Percentiles rank a stretch among this genome's conserved stretches.
Evolutionary conservation across 768 basidiomycete genomes (phyloP).

Genomic region (Leccinum truebloodii): DNA sequence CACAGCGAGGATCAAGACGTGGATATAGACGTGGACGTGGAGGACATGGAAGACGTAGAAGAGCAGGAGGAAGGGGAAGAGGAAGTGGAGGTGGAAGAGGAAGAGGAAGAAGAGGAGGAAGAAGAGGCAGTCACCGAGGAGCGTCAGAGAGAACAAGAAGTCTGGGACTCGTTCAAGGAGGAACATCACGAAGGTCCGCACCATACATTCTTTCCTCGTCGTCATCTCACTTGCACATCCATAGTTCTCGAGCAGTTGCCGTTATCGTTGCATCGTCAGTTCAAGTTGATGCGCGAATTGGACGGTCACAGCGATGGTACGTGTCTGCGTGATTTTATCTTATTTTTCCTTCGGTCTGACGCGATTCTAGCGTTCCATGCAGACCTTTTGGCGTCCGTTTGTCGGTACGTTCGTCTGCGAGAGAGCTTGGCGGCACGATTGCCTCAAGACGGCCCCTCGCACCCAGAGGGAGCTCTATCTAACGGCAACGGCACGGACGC

Average conservation of each 20-base stretch:
- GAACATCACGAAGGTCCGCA: constrained; percentile 74
- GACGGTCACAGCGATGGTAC: constrained; percentile 65
- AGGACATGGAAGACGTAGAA: not conserved
- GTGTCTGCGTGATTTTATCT: constrained; percentile 12
- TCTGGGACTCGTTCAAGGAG: constrained; percentile 77
- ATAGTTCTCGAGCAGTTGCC: constrained; percentile 80
- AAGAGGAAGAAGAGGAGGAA: not conserved
- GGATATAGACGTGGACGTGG: constrained; percentile 5
- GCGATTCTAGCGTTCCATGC: constrained; percentile 38
- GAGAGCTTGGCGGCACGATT: constrained; percentile 25
- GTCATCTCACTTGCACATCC: not conserved
- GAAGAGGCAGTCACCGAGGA: constrained; percentile 20
- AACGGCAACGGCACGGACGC: constrained; percentile 1
- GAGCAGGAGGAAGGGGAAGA: no score
- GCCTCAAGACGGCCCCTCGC: not conserved
- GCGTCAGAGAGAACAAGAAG: constrained; percentile 56
- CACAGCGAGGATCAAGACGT: not conserved
- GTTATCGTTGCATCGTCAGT: constrained; percentile 69
- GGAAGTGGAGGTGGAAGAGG: no score
- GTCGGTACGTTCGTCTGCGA: constrained; percentile 46
- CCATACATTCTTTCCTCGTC: not conserved
- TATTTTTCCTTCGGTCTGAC: not conserved
- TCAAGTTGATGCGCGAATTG: constrained; percentile 68
- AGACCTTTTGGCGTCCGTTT: constrained; percentile 46
- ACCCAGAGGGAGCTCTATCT: not conserved